Evolutionary conservation across 768 basidiomycete genomes (phyloP), one percentile per base, ranked within the genome.

Genomic region (Collybia nuda): DNA sequence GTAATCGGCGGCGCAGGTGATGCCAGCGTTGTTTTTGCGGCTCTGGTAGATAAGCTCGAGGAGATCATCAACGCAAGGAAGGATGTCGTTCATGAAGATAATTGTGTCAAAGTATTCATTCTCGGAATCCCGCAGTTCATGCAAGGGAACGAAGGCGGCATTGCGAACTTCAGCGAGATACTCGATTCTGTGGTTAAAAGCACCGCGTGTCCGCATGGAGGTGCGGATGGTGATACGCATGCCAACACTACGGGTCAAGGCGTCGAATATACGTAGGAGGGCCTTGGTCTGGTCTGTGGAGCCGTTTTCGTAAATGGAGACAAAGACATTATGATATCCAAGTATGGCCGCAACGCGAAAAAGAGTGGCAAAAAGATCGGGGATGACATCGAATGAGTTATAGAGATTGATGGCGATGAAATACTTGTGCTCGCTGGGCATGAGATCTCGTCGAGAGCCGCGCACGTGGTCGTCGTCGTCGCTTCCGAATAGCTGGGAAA

Each of bases 91-190:
- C 94, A 98, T 98, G 79, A 99, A 99, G 53, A 98, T 76, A 73
- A 99, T 90, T 32, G 88, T 84, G 72, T 99, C 96, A 58, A 98
- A 99, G 59, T 91, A 87, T 70, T 98, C 96, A 64, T 89, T 89
- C 64, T 94, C 86, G 21, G 86, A 73, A 65, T 97, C 95, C 36
- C 97, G 80, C 32, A 97, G 80, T 62, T 98, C 97, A 71, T 96
- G 90, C 19, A 98, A 75, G 1, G 97, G 97, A 2, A 90, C 93
- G 66, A 99, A 90, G 12, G 97, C 97, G 22, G 93, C 88, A 67
- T 99, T 98, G 53, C 97, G 90, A n/a, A 99, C 96, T 65, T 99
- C 96, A n/a, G 97, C 97, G 46, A 99, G 86, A 73, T 99, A 99
- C 70, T 99, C 97, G 76, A 99, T 99, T 47, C 97, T 95, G 67